These are phyloP conservation scores for Beauveria sp. DNA, from an alignment of 2,329 filamentous ascomycete species.

Conservation along the genomic window DNA sequence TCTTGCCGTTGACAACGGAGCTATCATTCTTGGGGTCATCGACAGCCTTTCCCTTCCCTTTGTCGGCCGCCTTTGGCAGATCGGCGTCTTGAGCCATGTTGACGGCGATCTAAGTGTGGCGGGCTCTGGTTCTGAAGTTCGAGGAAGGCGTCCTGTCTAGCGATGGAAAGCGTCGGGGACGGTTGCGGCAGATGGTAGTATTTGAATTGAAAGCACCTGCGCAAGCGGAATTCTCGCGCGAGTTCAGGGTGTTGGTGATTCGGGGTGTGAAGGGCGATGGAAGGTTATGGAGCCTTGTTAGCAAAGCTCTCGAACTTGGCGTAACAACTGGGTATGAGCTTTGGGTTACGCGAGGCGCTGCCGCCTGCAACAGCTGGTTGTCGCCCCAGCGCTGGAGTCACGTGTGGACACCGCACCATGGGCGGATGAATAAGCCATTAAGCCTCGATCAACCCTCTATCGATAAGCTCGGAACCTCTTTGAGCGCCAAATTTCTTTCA, in stretches of 20 bases:
- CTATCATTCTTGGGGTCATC: constrained; percentile 66
- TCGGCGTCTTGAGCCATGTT: constrained; percentile 93
- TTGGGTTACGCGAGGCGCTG: constrained; percentile 39
- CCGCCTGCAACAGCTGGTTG: constrained; percentile 28
- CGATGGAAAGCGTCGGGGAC: background rate
- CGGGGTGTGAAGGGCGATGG: constrained; percentile 20
- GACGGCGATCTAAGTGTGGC: constrained; percentile 24
- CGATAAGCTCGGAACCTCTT: constrained; percentile 15
- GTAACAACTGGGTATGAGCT: constrained; percentile 22
- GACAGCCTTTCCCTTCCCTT: constrained; percentile 91
- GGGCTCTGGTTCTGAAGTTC: constrained; percentile 6
- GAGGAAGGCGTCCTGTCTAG: background rate
- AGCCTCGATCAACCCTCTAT: constrained; percentile 15
- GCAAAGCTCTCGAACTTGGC: constrained; percentile 26
- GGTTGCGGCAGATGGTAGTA: background rate
- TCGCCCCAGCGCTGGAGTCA: constrained; percentile 24
- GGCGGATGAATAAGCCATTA: constrained; percentile 3
- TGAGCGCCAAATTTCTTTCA: constrained; percentile 22
- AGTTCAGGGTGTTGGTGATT: background rate
- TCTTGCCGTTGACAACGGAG: constrained; percentile 62
- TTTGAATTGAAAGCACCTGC: background rate
- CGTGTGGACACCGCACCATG: constrained; percentile 17
- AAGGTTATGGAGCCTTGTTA: constrained; percentile 30
- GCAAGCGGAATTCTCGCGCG: background rate
- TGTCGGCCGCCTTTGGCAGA: constrained; percentile 75